Conservation (phyloP, 2,329 filamentous ascomycete genomes). For the Trichoderma citrinoviride region DNA sequence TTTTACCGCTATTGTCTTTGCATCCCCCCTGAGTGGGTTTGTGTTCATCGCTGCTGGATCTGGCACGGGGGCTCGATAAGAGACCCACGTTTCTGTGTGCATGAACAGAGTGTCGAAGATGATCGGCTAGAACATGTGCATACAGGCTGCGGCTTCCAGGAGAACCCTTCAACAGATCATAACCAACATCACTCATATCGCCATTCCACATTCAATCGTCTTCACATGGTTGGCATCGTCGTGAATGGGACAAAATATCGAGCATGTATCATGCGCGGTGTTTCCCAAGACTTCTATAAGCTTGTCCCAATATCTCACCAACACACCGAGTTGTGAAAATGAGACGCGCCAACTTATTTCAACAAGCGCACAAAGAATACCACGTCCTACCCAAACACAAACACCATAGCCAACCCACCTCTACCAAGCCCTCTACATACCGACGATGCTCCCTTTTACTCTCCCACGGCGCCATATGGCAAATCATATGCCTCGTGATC, state of each 20-base stretch:
- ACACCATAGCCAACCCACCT: neutral
- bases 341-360: neutral
- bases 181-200: too few species aligned
- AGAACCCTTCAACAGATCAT: neutral
- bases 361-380: neutral
- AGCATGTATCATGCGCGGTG: neutral
- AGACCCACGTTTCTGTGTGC: constrained; percentile 3
- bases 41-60: constrained; percentile 1
- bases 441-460: neutral
- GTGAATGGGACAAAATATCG: neutral
- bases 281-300: neutral
- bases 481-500: neutral
- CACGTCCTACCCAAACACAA: neutral
- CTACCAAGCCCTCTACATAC: neutral
- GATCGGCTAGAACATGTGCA: neutral
- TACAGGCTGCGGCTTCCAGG: neutral
- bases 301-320: neutral
- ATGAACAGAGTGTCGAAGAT: neutral
- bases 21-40: neutral
- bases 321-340: neutral
- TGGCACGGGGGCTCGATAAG: neutral
- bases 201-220: too few species aligned
- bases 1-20: neutral
- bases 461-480: neutral
- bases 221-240: too few species aligned